Evolutionary conservation across 305 asterid species (phyloP).

Genomic region (Andrographis paniculata): DNA sequence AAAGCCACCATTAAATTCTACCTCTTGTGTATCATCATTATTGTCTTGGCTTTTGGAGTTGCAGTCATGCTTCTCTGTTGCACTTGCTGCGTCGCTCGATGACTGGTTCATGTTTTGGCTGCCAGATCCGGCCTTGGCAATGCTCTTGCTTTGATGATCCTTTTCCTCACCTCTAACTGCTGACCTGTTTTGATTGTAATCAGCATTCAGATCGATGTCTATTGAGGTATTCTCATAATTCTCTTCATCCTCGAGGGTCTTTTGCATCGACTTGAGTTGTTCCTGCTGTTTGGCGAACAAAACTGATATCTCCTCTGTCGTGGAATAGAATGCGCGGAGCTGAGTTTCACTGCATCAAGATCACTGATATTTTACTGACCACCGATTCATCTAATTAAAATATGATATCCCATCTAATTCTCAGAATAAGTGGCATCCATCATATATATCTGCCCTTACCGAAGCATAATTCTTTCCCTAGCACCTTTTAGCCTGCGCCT

Average conservation of each 20-base stretch:
- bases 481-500: conserved; percentile 87
- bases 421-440: not conserved
- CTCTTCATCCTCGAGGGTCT: conserved; percentile 89
- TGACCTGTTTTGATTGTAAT: conserved; percentile 19
- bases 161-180: conserved; percentile 23
- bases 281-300: conserved; percentile 88
- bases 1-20: conserved; percentile 61
- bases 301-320: conserved; percentile 85
- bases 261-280: conserved; percentile 94
- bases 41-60: conserved; percentile 45
- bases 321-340: conserved; percentile 94
- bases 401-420: too few relatives aligned
- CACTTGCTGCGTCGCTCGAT: conserved; percentile 73
- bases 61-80: conserved; percentile 80
- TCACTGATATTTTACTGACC: conserved; percentile 4
- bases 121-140: conserved; percentile 28
- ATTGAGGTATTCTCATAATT: conserved; percentile 56
- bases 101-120: conserved; percentile 28
- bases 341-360: conserved; percentile 79
- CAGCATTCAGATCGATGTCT: conserved; percentile 48
- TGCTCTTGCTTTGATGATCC: conserved; percentile 25
- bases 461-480: conserved; percentile 95
- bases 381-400: too few relatives aligned
- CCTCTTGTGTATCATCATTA: conserved; percentile 73
- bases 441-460: conserved; percentile 37